These are phyloP conservation scores for Eucalyptus grandis DNA, from an alignment of 345 rosid species.

Conservation along the genomic window DNA sequence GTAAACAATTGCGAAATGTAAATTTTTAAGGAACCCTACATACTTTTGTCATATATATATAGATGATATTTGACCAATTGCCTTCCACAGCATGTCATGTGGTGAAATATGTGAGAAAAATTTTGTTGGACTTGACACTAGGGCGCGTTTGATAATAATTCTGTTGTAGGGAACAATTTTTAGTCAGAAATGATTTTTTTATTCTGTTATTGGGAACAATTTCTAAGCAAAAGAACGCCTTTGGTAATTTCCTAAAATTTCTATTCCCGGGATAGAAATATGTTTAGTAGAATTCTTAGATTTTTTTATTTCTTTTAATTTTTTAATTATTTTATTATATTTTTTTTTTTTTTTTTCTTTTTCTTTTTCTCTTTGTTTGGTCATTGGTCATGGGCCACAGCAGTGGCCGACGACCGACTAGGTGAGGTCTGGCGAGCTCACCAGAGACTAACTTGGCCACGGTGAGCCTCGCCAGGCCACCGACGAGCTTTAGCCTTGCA, in stretches of 20 bases:
- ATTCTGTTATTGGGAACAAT: fast-evolving
- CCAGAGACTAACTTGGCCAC: too few relatives aligned
- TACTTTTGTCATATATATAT: neutral
- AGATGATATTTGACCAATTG: neutral
- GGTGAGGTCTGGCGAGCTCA: too few relatives aligned
- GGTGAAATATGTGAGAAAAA: neutral
- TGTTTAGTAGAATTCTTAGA: too few relatives aligned
- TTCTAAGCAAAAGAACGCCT: fast-evolving
- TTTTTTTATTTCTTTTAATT: too few relatives aligned
- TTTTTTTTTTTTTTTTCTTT: fast-evolving
- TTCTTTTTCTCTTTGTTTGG: too few relatives aligned
- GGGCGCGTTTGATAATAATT: fast-evolving
- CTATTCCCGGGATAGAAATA: fast-evolving
- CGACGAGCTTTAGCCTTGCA: fast-evolving
- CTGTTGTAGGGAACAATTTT: fast-evolving
- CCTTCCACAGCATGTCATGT: neutral
- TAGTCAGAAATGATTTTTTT: too few relatives aligned
- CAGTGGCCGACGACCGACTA: fast-evolving
- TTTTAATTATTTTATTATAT: too few relatives aligned
- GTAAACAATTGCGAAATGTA: neutral
- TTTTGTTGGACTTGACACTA: neutral
- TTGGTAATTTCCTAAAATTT: too few relatives aligned
- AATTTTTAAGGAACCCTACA: neutral
- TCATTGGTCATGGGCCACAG: fast-evolving
- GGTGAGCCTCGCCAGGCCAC: too few relatives aligned